A percentile compares a stretch with the other conserved stretches of the same genome.
These are phyloP conservation scores for Umbilicaria muhlenbergii DNA, from an alignment of 495 filamentous ascomycete species.

Conservation along the genomic window DNA sequence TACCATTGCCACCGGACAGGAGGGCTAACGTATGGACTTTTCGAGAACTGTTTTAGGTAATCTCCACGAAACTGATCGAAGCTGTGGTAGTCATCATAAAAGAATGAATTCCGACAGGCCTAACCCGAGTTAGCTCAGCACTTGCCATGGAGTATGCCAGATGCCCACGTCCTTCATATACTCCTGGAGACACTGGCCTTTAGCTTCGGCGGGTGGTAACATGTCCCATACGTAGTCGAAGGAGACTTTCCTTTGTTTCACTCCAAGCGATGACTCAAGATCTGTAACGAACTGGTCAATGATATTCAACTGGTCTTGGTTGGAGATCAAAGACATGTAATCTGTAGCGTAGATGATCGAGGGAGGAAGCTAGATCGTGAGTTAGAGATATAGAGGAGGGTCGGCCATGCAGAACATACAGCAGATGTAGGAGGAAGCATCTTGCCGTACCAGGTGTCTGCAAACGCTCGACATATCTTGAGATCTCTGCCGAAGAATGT, in stretches of 20 bases:
- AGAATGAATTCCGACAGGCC: slow-evolving; percentile 3
- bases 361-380: background rate
- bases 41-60: slow-evolving; percentile 5
- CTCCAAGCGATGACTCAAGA: background rate
- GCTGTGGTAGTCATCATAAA: slow-evolving; percentile 15
- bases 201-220: slow-evolving; percentile 3
- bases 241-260: background rate
- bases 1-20: slow-evolving; percentile 13
- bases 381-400: too few relatives aligned
- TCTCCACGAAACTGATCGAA: slow-evolving; percentile 13
- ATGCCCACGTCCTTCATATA: slow-evolving; percentile 7
- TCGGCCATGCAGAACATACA: too few relatives aligned
- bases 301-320: background rate
- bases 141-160: background rate
- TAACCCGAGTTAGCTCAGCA: background rate
- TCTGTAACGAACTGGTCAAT: background rate
- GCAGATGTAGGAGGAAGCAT: background rate
- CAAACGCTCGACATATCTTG: slow-evolving; percentile 1
- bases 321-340: background rate
- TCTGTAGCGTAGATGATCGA: slow-evolving; percentile 4
- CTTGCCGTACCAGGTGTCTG: slow-evolving; percentile 4
- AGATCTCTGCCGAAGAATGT: slow-evolving; percentile 5
- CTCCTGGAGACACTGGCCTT: background rate
- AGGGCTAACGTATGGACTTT: slow-evolving; percentile 8
- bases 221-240: slow-evolving; percentile 2